Conservation (phyloP, 306 rosid species). For the Fragaria iinumae region DNA sequence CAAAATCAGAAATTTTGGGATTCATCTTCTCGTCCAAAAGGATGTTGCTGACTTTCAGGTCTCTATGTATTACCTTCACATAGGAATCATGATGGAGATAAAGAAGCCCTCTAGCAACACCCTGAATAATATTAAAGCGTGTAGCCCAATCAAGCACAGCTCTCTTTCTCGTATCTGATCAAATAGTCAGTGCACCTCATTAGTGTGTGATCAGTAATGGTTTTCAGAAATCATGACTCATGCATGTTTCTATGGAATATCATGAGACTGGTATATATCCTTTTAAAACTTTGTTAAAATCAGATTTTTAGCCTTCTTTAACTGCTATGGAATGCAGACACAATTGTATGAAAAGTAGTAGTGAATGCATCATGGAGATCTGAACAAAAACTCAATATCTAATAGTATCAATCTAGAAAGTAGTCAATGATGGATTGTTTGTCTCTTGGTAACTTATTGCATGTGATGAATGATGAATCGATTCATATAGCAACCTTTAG, state of each 20-base stretch:
- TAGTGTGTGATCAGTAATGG: not conserved
- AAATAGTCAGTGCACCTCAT: not conserved
- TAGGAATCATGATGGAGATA: conserved; percentile 31
- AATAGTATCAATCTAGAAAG: not conserved
- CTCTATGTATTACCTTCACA: conserved; percentile 31
- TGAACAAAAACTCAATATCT: not conserved
- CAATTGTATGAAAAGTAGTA: not conserved
- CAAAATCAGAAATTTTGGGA: conserved; percentile 39
- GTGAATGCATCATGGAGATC: not conserved
- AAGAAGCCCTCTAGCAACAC: conserved; percentile 29
- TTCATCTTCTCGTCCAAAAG: conserved; percentile 35
- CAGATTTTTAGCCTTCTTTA: not conserved
- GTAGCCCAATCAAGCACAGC: conserved; percentile 20
- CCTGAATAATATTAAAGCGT: conserved; percentile 23
- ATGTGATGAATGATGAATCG: not conserved
- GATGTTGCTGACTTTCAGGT: conserved; percentile 32
- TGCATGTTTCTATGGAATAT: not conserved
- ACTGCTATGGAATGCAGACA: not conserved
- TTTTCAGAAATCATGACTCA: not conserved
- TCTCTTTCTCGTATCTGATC: conserved; percentile 15
- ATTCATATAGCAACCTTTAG: too few relatives aligned
- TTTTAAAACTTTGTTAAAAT: not conserved
- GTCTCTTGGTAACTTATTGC: not conserved
- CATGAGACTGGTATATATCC: not conserved
- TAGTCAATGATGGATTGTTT: not conserved